Percentiles rank a stretch among this genome's conserved stretches.
Evolutionary conservation across 306 rosid genomes (phyloP).

Genomic region (Mucuna pruriens): DNA sequence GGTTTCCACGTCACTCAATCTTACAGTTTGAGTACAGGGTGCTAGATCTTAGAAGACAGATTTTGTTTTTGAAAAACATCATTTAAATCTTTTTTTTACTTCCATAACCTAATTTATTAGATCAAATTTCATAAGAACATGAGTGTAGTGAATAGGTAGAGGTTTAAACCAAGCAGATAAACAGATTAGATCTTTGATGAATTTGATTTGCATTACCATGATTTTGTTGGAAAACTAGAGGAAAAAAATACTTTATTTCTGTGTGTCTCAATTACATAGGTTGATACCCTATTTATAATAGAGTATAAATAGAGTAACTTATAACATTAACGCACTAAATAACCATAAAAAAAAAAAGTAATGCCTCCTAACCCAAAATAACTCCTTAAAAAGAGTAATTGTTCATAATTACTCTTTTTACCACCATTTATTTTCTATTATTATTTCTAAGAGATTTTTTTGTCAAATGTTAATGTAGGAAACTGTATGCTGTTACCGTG

Average conservation of each 20-base stretch:
- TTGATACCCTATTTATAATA: no score
- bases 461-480: constrained; percentile 37
- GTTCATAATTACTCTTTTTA: no score
- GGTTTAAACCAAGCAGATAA: neutral
- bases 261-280: no score
- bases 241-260: no score
- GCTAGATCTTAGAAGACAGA: constrained; percentile 38
- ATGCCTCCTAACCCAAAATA: no score
- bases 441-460: no score
- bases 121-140: neutral
- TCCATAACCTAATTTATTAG: neutral
- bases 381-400: no score
- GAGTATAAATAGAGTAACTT: no score
- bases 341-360: no score
- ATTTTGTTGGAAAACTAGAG: no score
- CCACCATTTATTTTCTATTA: no score
- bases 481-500: constrained; percentile 26
- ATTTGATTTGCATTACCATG: constrained; percentile 27
- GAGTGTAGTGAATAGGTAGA: constrained; percentile 13
- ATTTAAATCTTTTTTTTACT: constrained; percentile 38
- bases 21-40: constrained; percentile 47
- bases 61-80: constrained; percentile 16
- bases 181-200: neutral
- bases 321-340: no score
- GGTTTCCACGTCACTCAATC: constrained; percentile 49